These are phyloP conservation scores for Ophiosphaerella narmari DNA, from an alignment of 2,329 filamentous ascomycete species.

Conservation along the genomic window DNA sequence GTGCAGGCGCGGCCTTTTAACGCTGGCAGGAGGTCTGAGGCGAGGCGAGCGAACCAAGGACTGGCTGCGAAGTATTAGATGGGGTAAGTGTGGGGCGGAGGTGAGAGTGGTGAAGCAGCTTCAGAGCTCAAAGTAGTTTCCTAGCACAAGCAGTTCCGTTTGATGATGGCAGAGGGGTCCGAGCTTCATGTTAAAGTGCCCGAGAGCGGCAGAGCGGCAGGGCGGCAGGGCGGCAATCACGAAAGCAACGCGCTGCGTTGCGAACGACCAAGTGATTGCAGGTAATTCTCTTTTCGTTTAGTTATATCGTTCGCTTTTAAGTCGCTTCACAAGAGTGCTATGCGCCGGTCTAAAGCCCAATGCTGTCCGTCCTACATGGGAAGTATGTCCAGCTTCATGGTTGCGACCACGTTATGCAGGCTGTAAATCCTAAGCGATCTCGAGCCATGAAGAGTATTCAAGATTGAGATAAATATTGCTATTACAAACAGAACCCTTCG, in stretches of 20 bases:
- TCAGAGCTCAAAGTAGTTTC: constrained; percentile 12
- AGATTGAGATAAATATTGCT: too few relatives aligned
- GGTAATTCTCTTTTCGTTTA: too few relatives aligned
- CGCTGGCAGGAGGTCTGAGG: constrained; percentile 13
- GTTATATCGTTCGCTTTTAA: too few relatives aligned
- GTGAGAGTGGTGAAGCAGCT: constrained; percentile 24
- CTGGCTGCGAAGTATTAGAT: constrained; percentile 12
- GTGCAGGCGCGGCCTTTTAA: constrained; percentile 43
- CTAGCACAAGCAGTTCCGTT: constrained; percentile 17
- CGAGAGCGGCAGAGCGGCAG: not conserved
- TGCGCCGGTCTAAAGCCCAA: too few relatives aligned
- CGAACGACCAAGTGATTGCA: not conserved
- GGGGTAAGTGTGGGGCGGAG: constrained; percentile 16
- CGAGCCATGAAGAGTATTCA: too few relatives aligned
- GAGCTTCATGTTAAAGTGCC: not conserved
- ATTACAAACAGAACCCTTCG: too few relatives aligned
- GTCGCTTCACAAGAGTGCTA: too few relatives aligned
- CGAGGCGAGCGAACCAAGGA: constrained; percentile 6
- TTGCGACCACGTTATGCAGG: too few relatives aligned
- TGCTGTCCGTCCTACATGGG: too few relatives aligned
- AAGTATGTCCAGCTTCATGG: too few relatives aligned
- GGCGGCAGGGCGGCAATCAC: constrained; percentile 8
- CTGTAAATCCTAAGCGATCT: too few relatives aligned
- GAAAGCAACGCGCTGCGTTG: constrained; percentile 15
- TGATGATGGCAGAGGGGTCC: constrained; percentile 14